Evolutionary conservation across 2,329 filamentous ascomycete genomes (phyloP).

Genomic region (Remersonia thermophila): DNA sequence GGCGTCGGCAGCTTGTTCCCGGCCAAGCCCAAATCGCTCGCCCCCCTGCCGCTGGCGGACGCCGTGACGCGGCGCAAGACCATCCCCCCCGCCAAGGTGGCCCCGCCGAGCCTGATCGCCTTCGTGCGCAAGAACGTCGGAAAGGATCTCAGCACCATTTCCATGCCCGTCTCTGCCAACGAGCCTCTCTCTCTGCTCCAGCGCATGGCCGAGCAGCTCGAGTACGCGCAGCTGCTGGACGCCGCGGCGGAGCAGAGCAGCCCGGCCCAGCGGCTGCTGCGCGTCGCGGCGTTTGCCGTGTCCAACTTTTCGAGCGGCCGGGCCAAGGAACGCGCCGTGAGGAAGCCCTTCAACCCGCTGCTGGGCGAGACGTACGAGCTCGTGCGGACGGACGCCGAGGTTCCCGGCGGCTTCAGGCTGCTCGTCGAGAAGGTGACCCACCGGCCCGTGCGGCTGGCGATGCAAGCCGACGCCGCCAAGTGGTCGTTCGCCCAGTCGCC

Average conservation of each 20-base stretch:
- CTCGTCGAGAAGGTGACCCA: constrained; percentile 94
- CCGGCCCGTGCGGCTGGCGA: constrained; percentile 81
- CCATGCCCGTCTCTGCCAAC: constrained; percentile 94
- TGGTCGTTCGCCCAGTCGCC: constrained; percentile 87
- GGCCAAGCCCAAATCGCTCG: constrained; percentile 58
- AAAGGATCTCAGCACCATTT: constrained; percentile 91
- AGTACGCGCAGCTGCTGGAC: constrained; percentile 79
- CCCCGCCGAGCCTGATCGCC: constrained; percentile 81
- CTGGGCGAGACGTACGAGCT: constrained; percentile 93
- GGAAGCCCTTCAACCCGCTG: constrained; percentile 96
- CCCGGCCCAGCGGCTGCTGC: constrained; percentile 59
- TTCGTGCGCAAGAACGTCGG: constrained; percentile 96
- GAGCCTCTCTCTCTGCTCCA: constrained; percentile 84
- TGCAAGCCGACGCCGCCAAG: constrained; percentile 73
- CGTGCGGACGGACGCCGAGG: constrained; percentile 66
- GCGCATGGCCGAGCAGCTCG: constrained; percentile 76
- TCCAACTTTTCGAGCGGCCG: constrained; percentile 72
- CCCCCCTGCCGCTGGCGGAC: constrained; percentile 62
- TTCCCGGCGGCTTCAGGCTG: constrained; percentile 66
- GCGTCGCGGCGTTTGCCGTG: constrained; percentile 81
- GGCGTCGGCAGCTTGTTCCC: constrained; percentile 58
- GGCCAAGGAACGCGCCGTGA: constrained; percentile 79
- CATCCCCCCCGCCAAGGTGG: constrained; percentile 60
- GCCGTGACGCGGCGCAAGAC: constrained; percentile 53
- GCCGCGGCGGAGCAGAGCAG: constrained; percentile 52